These are phyloP conservation scores for Candida smagusa DNA, from an alignment of 1,139 yeast species.

Conservation along the genomic window DNA sequence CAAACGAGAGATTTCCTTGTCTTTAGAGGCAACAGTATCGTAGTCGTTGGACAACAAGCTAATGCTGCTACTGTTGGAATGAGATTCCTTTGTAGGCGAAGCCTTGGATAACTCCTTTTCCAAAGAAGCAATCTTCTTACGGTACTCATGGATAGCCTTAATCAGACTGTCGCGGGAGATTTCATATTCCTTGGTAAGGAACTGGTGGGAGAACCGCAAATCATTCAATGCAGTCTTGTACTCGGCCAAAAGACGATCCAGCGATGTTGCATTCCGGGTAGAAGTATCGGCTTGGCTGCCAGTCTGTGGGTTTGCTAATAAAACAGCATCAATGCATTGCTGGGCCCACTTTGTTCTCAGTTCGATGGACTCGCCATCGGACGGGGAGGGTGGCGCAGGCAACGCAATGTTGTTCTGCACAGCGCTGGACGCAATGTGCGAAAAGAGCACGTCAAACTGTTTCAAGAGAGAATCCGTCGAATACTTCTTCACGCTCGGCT, in stretches of 20 bases:
- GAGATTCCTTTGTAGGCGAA: neutral
- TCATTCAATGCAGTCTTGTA: conserved; percentile 58
- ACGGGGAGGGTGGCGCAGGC: conserved; percentile 41
- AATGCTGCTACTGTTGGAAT: conserved; percentile 18
- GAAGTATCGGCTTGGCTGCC: neutral
- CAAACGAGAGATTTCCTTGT: conserved; percentile 43
- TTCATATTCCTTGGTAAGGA: conserved; percentile 58
- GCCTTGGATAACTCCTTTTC: conserved; percentile 38
- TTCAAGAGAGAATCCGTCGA: conserved; percentile 11
- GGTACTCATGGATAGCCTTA: conserved; percentile 46
- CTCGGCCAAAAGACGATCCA: conserved; percentile 32
- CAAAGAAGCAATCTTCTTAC: conserved; percentile 40
- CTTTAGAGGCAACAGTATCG: conserved; percentile 33
- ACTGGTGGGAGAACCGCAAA: conserved; percentile 61
- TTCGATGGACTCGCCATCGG: conserved; percentile 24
- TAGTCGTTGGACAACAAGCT: conserved; percentile 29
- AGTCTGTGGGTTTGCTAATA: neutral
- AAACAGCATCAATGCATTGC: conserved; percentile 45
- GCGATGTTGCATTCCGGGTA: neutral
- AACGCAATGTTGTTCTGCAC: conserved; percentile 47
- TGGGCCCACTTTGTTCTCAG: conserved; percentile 51
- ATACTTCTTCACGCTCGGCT: conserved; percentile 5
- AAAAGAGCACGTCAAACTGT: conserved; percentile 44
- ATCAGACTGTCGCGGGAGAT: conserved; percentile 51
- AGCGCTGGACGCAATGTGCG: conserved; percentile 53